phyloP scores from a whole-genome alignment of 306 rosid genomes.

The Rubus idaeus region DNA sequence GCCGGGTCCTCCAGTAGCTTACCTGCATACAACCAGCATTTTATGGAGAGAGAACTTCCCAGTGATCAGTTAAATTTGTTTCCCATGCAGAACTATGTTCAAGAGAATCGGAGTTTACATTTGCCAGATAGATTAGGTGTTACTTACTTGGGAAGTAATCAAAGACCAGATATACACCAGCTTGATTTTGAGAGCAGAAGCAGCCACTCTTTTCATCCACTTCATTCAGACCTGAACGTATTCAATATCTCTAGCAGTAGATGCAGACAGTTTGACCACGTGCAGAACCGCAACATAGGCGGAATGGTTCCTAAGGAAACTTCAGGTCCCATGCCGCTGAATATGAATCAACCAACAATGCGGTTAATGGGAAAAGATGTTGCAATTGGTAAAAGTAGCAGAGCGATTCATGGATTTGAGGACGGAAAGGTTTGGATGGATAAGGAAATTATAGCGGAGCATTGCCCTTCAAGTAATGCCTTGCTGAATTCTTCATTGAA shows the following conservation, averaged over 20 bases:
- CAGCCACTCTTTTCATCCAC: conserved; percentile 36
- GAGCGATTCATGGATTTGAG: conserved; percentile 47
- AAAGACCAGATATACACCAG: conserved; percentile 46
- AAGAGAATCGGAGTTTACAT: conserved; percentile 31
- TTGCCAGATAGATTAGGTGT: conserved; percentile 60
- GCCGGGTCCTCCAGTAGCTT: conserved; percentile 44
- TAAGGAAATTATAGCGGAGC: conserved; percentile 48
- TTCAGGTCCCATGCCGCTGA: conserved; percentile 37
- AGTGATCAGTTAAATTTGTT: conserved; percentile 43
- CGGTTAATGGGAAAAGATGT: conserved; percentile 99
- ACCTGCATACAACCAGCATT: conserved; percentile 44
- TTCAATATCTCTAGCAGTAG: conserved; percentile 39
- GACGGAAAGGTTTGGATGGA: conserved; percentile 64
- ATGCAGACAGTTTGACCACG: conserved; percentile 43
- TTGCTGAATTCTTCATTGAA: conserved; percentile 35
- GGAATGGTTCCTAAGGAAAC: conserved; percentile 41
- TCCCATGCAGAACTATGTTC: conserved; percentile 37
- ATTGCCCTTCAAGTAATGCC: conserved; percentile 38
- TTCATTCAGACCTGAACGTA: conserved; percentile 40
- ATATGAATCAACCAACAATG: conserved; percentile 77
- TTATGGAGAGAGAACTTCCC: conserved; percentile 46
- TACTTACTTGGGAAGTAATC: conserved; percentile 43
- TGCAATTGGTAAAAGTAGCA: conserved; percentile 76
- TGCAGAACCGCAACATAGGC: conserved; percentile 40
- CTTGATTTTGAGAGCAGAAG: conserved; percentile 44